A percentile compares a stretch with the other conserved stretches of the same genome.
phyloP scores from a whole-genome alignment of 176 grass and related monocot species.

The Sorghum bicolor region DNA sequence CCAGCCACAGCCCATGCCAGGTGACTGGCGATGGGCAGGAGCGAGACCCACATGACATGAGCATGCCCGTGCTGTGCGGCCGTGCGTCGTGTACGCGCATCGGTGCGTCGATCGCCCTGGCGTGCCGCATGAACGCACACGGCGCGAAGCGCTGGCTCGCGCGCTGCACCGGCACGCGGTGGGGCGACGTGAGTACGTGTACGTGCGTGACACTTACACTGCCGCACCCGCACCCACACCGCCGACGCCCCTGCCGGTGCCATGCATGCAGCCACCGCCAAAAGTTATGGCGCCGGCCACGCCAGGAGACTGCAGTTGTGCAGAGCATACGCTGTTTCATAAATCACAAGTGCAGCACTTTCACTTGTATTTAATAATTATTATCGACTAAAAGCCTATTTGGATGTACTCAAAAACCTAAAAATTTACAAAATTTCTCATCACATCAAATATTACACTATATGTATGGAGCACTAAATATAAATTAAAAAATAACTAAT shows the following conservation, averaged over 20 bases:
- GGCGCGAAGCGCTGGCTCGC: background rate
- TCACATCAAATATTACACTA: too few relatives aligned
- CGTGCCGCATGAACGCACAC: background rate
- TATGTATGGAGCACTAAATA: too few relatives aligned
- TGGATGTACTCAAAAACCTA: too few relatives aligned
- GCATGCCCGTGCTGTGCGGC: background rate
- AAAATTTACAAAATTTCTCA: too few relatives aligned
- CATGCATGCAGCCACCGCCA: background rate
- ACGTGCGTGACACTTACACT: background rate
- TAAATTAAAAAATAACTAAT: too few relatives aligned
- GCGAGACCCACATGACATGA: background rate
- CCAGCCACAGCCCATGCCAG: slow-evolving; percentile 4
- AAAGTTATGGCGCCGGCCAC: background rate
- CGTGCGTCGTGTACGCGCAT: background rate
- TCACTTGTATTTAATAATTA: too few relatives aligned
- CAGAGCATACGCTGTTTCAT: background rate
- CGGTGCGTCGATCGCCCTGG: background rate
- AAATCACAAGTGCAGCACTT: background rate
- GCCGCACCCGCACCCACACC: background rate
- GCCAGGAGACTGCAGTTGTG: background rate
- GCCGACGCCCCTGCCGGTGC: background rate
- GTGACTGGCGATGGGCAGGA: background rate
- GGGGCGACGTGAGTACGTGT: background rate
- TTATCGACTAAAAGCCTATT: too few relatives aligned
- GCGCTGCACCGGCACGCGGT: background rate